phyloP scores from a whole-genome alignment of 2,329 filamentous ascomycete species.

The Penicillium brasilianum region DNA sequence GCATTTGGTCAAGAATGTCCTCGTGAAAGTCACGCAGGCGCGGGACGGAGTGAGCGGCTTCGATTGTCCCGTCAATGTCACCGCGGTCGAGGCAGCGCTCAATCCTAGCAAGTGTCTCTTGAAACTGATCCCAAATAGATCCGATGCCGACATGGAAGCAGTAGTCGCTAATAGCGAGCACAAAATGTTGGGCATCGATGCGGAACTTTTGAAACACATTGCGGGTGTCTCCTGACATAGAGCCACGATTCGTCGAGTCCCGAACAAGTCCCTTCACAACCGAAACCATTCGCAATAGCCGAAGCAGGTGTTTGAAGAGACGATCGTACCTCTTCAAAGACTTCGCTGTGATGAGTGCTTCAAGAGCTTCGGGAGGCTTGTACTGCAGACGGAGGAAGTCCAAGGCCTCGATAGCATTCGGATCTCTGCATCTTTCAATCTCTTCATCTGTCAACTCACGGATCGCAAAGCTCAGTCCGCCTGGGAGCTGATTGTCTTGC shows the following conservation, averaged over 20 bases:
- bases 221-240: constrained; percentile 42
- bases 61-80: constrained; percentile 53
- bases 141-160: constrained; percentile 79
- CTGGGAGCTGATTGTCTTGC: constrained; percentile 59
- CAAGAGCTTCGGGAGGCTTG: constrained; percentile 72
- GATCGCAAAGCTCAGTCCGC: constrained; percentile 80
- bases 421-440: constrained; percentile 81
- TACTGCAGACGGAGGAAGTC: constrained; percentile 92
- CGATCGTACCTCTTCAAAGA: constrained; percentile 81
- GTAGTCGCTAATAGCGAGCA: constrained; percentile 73
- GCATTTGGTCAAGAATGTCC: constrained; percentile 73
- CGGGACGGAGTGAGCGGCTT: constrained; percentile 65
- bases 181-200: constrained; percentile 79
- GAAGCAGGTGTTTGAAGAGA: constrained; percentile 79
- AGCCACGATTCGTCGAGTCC: constrained; percentile 54
- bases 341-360: constrained; percentile 72
- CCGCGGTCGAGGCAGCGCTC: constrained; percentile 61
- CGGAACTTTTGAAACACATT: constrained; percentile 65
- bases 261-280: constrained; percentile 70
- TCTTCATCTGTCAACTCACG: constrained; percentile 79
- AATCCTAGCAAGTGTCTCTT: constrained; percentile 66
- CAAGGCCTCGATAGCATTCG: constrained; percentile 81
- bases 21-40: constrained; percentile 73
- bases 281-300: constrained; percentile 77
- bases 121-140: constrained; percentile 73